These are phyloP conservation scores for Niveomyces coronatus DNA, from an alignment of 2,329 filamentous ascomycete genomes.

Conservation along the genomic window DNA sequence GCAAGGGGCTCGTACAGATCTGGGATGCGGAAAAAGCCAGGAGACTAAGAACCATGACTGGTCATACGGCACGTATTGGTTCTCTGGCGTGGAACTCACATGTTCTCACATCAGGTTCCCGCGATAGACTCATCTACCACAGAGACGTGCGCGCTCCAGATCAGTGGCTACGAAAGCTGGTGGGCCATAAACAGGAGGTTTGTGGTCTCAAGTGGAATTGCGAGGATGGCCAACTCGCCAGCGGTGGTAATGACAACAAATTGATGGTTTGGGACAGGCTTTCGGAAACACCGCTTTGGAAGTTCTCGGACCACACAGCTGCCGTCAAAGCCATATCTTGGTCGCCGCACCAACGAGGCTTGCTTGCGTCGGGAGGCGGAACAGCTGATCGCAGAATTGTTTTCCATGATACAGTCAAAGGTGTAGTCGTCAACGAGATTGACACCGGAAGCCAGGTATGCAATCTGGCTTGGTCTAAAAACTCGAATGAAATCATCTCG, in stretches of 20 bases:
- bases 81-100: slow-evolving; percentile 97
- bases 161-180: slow-evolving; percentile 77
- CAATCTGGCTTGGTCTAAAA: slow-evolving; percentile 94
- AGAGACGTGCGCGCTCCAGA: slow-evolving; percentile 89
- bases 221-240: slow-evolving; percentile 88
- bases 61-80: slow-evolving; percentile 86
- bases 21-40: slow-evolving; percentile 89
- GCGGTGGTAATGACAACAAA: slow-evolving; percentile 97
- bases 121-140: slow-evolving; percentile 89
- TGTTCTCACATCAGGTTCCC: slow-evolving; percentile 88
- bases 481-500: slow-evolving; percentile 93
- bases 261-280: slow-evolving; percentile 98
- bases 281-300: slow-evolving; percentile 82
- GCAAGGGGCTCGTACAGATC: slow-evolving; percentile 90
- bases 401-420: slow-evolving; percentile 93
- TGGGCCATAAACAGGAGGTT: slow-evolving; percentile 96
- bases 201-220: slow-evolving; percentile 96
- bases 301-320: slow-evolving; percentile 89
- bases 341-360: slow-evolving; percentile 89
- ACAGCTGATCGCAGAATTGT: slow-evolving; percentile 95
- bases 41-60: slow-evolving; percentile 88
- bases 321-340: slow-evolving; percentile 97
- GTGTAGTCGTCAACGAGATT: slow-evolving; percentile 70
- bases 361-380: slow-evolving; percentile 91
- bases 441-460: slow-evolving; percentile 99